phyloP scores from a whole-genome alignment of 1,139 yeast genomes.

The Yamadazyma sp. region DNA sequence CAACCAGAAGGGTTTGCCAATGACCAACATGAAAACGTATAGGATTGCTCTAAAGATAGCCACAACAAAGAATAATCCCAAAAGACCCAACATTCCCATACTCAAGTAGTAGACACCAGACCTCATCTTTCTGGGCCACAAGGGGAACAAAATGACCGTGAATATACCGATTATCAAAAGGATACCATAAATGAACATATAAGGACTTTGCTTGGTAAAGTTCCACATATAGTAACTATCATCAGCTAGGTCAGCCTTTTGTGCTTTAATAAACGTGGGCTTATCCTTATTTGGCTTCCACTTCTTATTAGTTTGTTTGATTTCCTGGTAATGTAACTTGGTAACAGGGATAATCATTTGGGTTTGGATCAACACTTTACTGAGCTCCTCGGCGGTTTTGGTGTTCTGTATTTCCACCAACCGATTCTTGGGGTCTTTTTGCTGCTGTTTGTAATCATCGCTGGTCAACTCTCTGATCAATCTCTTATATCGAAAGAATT shows the following conservation, averaged over 20 bases:
- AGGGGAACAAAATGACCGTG: constrained; percentile 83
- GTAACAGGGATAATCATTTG: constrained; percentile 74
- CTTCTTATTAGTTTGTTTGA: constrained; percentile 58
- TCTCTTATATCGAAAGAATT: constrained; percentile 86
- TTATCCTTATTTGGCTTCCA: constrained; percentile 69
- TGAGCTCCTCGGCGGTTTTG: constrained; percentile 60
- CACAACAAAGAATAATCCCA: constrained; percentile 72
- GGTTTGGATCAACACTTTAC: constrained; percentile 67
- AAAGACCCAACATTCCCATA: constrained; percentile 69
- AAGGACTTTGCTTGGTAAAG: constrained; percentile 74
- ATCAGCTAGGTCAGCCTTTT: constrained; percentile 70
- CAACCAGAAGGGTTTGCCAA: constrained; percentile 82
- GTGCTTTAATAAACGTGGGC: constrained; percentile 68
- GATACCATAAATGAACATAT: constrained; percentile 60
- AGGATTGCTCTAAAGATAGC: constrained; percentile 80
- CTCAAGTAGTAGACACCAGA: constrained; percentile 90
- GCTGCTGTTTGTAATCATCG: constrained; percentile 64
- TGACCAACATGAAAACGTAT: constrained; percentile 59
- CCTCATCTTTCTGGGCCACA: constrained; percentile 93
- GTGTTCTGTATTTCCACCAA: constrained; percentile 57
- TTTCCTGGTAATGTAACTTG: constrained; percentile 71
- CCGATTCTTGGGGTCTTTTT: constrained; percentile 50
- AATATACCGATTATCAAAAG: constrained; percentile 69
- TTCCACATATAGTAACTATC: constrained; percentile 87
- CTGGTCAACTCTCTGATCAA: constrained; percentile 75